These are phyloP conservation scores for Dacryopinax primogenitus DNA, from an alignment of 768 basidiomycete species.

Conservation along the genomic window DNA sequence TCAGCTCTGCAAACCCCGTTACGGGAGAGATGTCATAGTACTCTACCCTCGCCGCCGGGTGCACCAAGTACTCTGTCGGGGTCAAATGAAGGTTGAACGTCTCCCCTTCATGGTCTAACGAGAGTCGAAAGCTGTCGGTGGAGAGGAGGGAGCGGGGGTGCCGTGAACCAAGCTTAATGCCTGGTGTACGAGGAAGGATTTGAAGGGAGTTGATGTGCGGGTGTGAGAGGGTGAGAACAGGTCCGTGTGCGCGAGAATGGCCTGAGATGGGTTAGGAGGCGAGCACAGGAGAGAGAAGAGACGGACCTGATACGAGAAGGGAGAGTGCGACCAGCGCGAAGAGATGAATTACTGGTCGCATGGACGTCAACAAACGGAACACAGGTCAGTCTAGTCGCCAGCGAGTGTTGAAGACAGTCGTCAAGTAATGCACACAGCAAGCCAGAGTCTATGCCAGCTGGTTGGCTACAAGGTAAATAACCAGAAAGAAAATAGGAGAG, in stretches of 20 bases:
- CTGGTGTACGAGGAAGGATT: conserved; percentile 38
- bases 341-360: not conserved
- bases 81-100: conserved; percentile 59
- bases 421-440: too few species aligned
- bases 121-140: conserved; percentile 58
- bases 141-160: conserved; percentile 35
- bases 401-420: too few species aligned
- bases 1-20: conserved; percentile 36
- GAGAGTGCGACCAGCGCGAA: not conserved
- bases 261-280: not conserved
- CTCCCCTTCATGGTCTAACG: conserved; percentile 51
- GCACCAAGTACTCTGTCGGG: conserved; percentile 66
- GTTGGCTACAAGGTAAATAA: too few species aligned
- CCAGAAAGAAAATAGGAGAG: too few species aligned
- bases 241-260: not conserved
- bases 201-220: conserved; percentile 43
- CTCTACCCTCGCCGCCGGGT: conserved; percentile 60
- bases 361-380: not conserved
- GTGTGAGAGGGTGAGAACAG: conserved; percentile 21
- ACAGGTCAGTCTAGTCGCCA: too few species aligned
- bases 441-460: too few species aligned
- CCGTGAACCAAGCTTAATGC: conserved; percentile 30
- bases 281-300: not conserved
- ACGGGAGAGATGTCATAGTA: conserved; percentile 44
- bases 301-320: not conserved